These are phyloP conservation scores for Hibiscus mutabilis DNA, from an alignment of 345 rosid species.

Conservation along the genomic window DNA sequence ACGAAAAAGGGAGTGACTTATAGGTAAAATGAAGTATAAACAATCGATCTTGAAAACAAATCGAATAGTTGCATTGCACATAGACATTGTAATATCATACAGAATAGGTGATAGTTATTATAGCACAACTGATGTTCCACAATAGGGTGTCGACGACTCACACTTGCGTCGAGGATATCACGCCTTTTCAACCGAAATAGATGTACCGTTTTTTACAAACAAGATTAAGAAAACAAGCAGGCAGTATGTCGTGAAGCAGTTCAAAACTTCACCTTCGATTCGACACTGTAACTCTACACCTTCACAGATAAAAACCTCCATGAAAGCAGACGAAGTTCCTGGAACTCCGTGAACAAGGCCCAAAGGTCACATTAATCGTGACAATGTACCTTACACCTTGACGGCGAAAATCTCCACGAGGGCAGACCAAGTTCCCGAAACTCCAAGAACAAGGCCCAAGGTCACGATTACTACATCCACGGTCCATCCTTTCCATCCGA, in stretches of 20 bases:
- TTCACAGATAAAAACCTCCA: neutral
- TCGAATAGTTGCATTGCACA: neutral
- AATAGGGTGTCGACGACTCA: neutral
- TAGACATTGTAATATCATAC: neutral
- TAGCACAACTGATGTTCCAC: neutral
- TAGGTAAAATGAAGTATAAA: neutral
- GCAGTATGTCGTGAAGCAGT: neutral
- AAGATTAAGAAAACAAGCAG: neutral
- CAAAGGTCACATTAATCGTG: neutral
- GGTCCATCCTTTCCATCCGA: slow-evolving; percentile 46
- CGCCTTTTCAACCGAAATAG: neutral
- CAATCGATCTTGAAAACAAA: neutral
- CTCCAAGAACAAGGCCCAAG: slow-evolving; percentile 50
- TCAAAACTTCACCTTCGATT: neutral
- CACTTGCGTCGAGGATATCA: neutral
- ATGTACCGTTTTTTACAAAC: neutral
- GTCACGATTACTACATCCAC: slow-evolving; percentile 43
- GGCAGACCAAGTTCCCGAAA: slow-evolving; percentile 74
- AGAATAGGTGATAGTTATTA: neutral
- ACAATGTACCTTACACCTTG: slow-evolving; percentile 20
- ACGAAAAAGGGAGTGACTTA: neutral
- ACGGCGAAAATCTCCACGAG: slow-evolving; percentile 53
- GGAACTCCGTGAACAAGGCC: no score
- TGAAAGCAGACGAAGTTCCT: neutral
- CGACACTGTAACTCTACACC: neutral